Base-by-base conservation (phyloP, 2,329 filamentous ascomycete species). In the Hirsutella thompsonii region DNA sequence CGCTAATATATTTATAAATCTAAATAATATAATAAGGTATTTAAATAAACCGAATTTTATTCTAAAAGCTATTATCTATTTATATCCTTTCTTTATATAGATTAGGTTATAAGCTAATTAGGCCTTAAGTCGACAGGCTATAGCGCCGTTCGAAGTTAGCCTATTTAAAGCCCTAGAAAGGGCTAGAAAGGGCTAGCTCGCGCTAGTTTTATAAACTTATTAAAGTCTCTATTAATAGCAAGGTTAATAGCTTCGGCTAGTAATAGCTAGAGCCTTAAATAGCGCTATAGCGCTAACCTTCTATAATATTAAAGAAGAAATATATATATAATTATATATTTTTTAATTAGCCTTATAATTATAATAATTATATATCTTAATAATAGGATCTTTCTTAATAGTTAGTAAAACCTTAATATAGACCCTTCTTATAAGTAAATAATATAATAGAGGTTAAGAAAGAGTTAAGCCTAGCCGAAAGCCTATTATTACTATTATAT, bases 51-150 rank as follows among this genome's bases (percentile, higher is more conserved):
- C 47, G 44, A 55, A 62, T 20, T 50, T 36, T 1, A 52, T 63
- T 16, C 42, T 20, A 41, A 64, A 65, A 1, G 52, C 52, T 16
- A 47, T 63, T 42, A 56, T 61, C 49, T 46, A 60, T 44, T 62
- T 47, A 29, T 64, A 41, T 5, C 52, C 51, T 47, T 50, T 30
- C 11, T n/a, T 30, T 20, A 39, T 32, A 3, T 6, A 9, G 10
- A 39, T 39, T 10, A 32, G 21, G 19, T 33, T 32, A 32, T 32
- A 32, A 16, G 30, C 30, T 20, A 16, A 30, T 41, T 41, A n/a
- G n/a, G n/a, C n/a, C n/a, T 36, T 28, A 37, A 23, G 18, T 39
- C 32, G 20, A 30, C 5, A 16, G 30, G 41, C 18, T 44, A 29
- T 35, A 49, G 40, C 39, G 56, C 43, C 9, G 21, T 36, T 28